Conservation (phyloP, 768 basidiomycete species). For the Leccinum disarticulatum region DNA sequence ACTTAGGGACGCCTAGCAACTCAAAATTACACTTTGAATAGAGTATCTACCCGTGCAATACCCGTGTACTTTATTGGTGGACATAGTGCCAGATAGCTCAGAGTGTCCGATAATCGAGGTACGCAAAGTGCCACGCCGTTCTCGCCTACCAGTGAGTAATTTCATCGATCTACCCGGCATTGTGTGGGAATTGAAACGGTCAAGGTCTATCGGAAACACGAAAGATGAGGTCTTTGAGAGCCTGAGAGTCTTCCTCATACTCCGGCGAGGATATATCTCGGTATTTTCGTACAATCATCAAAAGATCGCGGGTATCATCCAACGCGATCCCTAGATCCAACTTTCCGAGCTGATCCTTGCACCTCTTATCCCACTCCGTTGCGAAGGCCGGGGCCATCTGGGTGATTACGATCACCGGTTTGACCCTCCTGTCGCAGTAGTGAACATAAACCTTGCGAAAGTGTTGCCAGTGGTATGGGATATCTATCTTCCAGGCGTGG, state of each 20-base stretch:
- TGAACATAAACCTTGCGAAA: conserved; percentile 28
- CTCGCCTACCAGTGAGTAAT: neutral
- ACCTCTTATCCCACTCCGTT: conserved; percentile 20
- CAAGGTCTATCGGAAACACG: conserved; percentile 14
- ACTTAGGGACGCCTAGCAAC: neutral
- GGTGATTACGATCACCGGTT: conserved; percentile 26
- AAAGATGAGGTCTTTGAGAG: conserved; percentile 20
- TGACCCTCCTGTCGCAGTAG: conserved; percentile 26
- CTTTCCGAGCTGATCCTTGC: conserved; percentile 14
- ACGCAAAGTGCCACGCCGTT: neutral
- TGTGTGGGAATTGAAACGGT: neutral
- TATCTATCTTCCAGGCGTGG: conserved; percentile 29
- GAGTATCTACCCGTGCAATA: no score
- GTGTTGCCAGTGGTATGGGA: conserved; percentile 26
- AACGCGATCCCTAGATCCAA: conserved; percentile 11
- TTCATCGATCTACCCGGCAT: neutral
- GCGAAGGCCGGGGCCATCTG: conserved; percentile 21
- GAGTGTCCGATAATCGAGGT: neutral
- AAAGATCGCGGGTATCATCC: neutral
- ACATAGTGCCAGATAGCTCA: neutral
- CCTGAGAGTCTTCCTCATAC: conserved; percentile 18
- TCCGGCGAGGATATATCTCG: conserved; percentile 17
- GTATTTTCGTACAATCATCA: conserved; percentile 20
- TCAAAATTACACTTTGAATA: neutral
- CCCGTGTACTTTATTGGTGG: neutral